phyloP scores from a whole-genome alignment of 257 asterid species.

The Ilex aquifolium region DNA sequence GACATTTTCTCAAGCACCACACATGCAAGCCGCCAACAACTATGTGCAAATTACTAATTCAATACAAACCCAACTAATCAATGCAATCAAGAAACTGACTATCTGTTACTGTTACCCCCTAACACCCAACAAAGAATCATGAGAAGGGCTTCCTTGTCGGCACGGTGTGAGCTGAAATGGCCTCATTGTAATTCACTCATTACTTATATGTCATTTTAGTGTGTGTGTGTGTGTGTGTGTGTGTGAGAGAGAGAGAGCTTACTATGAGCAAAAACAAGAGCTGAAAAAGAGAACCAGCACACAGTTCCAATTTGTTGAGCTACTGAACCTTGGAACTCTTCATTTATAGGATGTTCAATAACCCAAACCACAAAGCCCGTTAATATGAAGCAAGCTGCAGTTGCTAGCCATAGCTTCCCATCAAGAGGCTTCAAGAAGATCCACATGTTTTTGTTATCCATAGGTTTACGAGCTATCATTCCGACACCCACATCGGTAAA shows the following conservation, averaged over 20 bases:
- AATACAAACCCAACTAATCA: no score
- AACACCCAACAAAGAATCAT: no score
- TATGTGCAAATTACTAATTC: no score
- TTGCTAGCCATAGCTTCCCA: constrained; percentile 14
- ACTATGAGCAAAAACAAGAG: constrained; percentile 31
- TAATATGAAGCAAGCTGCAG: constrained; percentile 9
- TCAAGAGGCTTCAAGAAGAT: constrained; percentile 21
- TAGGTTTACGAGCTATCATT: background rate
- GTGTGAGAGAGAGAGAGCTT: constrained; percentile 5
- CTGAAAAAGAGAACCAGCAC: constrained; percentile 19
- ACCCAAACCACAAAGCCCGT: constrained; percentile 28
- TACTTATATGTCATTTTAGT: no score
- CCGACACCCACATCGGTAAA: constrained; percentile 20
- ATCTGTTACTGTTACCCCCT: no score
- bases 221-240: no score
- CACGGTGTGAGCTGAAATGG: no score
- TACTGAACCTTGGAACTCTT: constrained; percentile 19
- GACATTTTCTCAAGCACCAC: no score
- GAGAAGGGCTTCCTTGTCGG: no score
- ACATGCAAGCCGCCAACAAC: no score
- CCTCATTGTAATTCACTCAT: no score
- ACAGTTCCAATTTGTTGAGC: constrained; percentile 23
- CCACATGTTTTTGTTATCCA: constrained; percentile 9
- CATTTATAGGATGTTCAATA: constrained; percentile 27
- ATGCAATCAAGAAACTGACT: no score